Base-by-base conservation (phyloP, 441 rosid genomes). In the Macaranga tanarius region DNA sequence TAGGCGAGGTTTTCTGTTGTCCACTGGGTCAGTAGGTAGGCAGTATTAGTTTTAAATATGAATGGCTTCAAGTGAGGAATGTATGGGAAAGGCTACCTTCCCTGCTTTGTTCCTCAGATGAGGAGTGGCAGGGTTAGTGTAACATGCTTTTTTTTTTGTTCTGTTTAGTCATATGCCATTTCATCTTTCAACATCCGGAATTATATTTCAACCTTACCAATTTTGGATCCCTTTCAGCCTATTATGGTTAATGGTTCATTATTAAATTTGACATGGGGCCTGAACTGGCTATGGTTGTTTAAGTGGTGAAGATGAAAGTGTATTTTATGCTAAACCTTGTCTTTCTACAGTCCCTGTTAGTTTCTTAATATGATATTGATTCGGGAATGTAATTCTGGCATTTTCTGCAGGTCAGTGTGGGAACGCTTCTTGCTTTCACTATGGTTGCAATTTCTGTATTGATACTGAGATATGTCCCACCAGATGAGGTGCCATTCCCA, bases 401-500 rank as follows among this genome's bases (percentile, higher is more conserved):
- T 59, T 77, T 71, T 79, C 51, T 80, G 82, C 88, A 96, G 99
- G 99, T 96, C 72, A 96, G 99, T 74, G 97, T 93, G 72, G 99
- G 99, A 66, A 96, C 99, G 3, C 99, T 96, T 86, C 86, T 93
- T 79, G 99, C 99, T 9, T 96, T 96, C 84, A 93, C 97, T 19
- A 89, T 90, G 89, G 99, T 93, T 64, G 98, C 99, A 20, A 75
- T 95, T 54, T 95, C 92, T 50, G 98, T 95, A 68, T 78, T 95
- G 83, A 87, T 95, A 65, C 87, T 95, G 61, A 88, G 99, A 89
- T 95, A 88, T 76, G 95, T 95, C 69, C 97, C 98, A 16, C 99
- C 99, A 56, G 97, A 95, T 77, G 91, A 84, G 87, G 90, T 82
- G 84, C 98, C 98, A 19, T 77, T 93, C 76, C 97, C 91, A 7